These are phyloP conservation scores for Trichoderma simmonsii DNA, from an alignment of 2,329 filamentous ascomycete genomes.

Conservation along the genomic window DNA sequence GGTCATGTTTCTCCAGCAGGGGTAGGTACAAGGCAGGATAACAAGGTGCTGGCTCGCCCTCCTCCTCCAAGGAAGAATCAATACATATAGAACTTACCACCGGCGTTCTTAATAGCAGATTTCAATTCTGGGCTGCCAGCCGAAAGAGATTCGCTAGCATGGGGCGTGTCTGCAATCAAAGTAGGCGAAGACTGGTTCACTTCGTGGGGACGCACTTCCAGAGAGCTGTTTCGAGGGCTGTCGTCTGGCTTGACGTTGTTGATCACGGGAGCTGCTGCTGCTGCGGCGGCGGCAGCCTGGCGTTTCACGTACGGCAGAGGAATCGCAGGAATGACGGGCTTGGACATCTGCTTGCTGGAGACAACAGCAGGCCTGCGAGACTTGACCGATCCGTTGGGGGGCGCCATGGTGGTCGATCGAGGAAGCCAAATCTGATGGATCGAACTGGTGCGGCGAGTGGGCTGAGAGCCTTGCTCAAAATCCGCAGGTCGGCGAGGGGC, in stretches of 20 bases:
- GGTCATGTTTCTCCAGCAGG: background rate
- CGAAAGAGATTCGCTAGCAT: slow-evolving; percentile 11
- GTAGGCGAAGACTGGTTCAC: background rate
- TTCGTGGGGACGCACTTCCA: background rate
- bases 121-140: background rate
- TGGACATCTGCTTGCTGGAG: slow-evolving; percentile 31
- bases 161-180: background rate
- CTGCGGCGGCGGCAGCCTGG: slow-evolving; percentile 33
- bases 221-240: background rate
- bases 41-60: background rate
- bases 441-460: slow-evolving; percentile 3
- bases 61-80: background rate
- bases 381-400: slow-evolving; percentile 33
- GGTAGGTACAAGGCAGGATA: background rate
- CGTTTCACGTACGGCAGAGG: slow-evolving; percentile 40
- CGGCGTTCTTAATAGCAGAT: background rate
- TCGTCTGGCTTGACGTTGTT: background rate
- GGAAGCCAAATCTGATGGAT: slow-evolving; percentile 2
- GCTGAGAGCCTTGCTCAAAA: slow-evolving; percentile 18
- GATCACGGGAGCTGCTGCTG: slow-evolving; percentile 29
- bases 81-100: slow-evolving; percentile 7
- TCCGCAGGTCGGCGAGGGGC: slow-evolving; percentile 24
- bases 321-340: slow-evolving; percentile 38
- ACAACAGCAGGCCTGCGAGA: slow-evolving; percentile 27
- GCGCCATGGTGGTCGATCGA: slow-evolving; percentile 31